These are phyloP conservation scores for Lasiodiplodia sp. DNA, from an alignment of 2,329 filamentous ascomycete species.

Conservation along the genomic window DNA sequence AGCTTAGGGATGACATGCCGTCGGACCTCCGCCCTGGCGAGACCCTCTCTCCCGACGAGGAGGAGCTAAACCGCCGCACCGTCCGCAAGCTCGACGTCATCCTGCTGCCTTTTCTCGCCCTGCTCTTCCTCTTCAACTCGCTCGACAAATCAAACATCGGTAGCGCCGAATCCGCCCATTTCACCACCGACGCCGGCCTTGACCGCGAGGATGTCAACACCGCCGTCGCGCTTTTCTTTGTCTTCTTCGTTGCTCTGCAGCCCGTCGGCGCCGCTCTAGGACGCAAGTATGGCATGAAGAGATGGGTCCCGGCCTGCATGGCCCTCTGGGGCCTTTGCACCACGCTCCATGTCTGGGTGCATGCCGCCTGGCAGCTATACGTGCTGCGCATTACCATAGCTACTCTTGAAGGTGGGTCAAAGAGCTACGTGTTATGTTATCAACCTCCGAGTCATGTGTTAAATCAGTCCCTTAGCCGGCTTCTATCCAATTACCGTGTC, in stretches of 20 bases:
- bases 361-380: slow-evolving; percentile 56
- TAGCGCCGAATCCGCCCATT: slow-evolving; percentile 65
- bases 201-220: slow-evolving; percentile 61
- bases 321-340: slow-evolving; percentile 60
- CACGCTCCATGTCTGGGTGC: slow-evolving; percentile 56
- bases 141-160: slow-evolving; percentile 63
- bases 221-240: slow-evolving; percentile 65
- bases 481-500: slow-evolving; percentile 66
- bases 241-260: slow-evolving; percentile 65
- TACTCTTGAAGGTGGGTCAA: slow-evolving; percentile 51
- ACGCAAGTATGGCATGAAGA: slow-evolving; percentile 61
- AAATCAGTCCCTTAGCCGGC: slow-evolving; percentile 50
- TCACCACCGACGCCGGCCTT: slow-evolving; percentile 63
- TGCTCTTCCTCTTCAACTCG: slow-evolving; percentile 61
- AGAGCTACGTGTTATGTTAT: neutral
- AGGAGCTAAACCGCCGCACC: slow-evolving; percentile 44
- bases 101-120: slow-evolving; percentile 59
- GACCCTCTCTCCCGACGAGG: slow-evolving; percentile 10
- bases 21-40: slow-evolving; percentile 26
- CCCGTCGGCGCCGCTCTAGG: slow-evolving; percentile 65
- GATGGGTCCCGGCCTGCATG: slow-evolving; percentile 67
- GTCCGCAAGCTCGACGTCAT: slow-evolving; percentile 58
- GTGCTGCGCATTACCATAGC: slow-evolving; percentile 55
- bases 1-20: slow-evolving; percentile 22
- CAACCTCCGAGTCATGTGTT: slow-evolving; percentile 9